Evolutionary conservation across 2,329 filamentous ascomycete genomes (phyloP), one percentile per base, ranked within the genome.

Genomic region (Aspergillus flavus): DNA sequence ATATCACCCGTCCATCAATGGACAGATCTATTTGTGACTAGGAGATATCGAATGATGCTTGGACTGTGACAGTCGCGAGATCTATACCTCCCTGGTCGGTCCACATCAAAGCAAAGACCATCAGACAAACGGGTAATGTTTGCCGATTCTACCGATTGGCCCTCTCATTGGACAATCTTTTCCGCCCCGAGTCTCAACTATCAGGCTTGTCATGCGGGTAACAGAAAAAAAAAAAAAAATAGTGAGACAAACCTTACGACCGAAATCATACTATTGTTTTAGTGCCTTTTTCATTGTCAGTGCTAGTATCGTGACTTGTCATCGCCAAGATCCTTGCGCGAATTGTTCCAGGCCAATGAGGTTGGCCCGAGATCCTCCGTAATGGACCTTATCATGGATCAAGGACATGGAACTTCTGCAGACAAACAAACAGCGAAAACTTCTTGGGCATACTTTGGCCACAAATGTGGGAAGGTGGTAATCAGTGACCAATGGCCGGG

Each of bases 231-330:
- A 26, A 34, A 34, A 34, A 34, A 34, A 34, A 34, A 32, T 30
- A 30, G 48, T 30, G 48, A 52, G 26, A 52, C 26, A 30, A 52
- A 30, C 48, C 48, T 30, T 30, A 19, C 48, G 26, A 32, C 16
- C 16, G 4, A 32, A 52, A n/a, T 52, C 48, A 19, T 52, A 52
- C 48, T 52, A 52, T 52, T 52, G 16, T 52, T 52, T 54, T 54
- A 54, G 52, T 54, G 52, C n/a, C 28, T 36, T 16, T 36, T 54
- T 54, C 52, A 39, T 39, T 54, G 52, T 54, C 48, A 6, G 16
- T 23, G 11, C 52, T 23, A 36, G 52, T 54, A 36, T 12, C 28
- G 3, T 53, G 50, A 53, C 28, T 53, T 53, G 50, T 53, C 50
- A 21, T 53, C 30, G 50, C 28, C 50, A 34, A 53, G 50, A 53